Conservation (phyloP, 176 grass and related monocot genomes). For the Bolboschoenus planiculmis region DNA sequence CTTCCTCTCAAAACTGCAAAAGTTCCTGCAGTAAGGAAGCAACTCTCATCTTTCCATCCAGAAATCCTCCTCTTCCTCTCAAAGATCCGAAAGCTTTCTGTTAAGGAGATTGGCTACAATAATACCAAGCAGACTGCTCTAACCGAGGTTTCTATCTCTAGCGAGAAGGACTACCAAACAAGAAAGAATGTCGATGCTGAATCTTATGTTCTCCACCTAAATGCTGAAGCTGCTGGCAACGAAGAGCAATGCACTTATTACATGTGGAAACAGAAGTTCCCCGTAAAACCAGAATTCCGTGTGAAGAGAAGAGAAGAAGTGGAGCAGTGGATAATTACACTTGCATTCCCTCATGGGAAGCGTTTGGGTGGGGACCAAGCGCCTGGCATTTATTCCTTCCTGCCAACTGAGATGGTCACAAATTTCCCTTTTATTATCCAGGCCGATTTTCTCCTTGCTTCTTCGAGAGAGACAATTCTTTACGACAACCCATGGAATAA, state of each 20-base stretch:
- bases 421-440: conserved; percentile 72
- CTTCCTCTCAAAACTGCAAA: conserved; percentile 58
- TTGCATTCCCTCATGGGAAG: conserved; percentile 42
- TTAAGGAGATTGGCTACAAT: conserved; percentile 22
- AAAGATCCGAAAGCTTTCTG: conserved; percentile 52
- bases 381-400: conserved; percentile 55
- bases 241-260: conserved; percentile 54
- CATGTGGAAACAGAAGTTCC: conserved; percentile 85
- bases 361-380: conserved; percentile 33
- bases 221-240: conserved; percentile 29
- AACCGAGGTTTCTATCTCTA: conserved; percentile 52
- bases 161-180: conserved; percentile 30
- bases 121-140: conserved; percentile 17
- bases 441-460: conserved; percentile 63
- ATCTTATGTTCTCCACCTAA: conserved; percentile 49
- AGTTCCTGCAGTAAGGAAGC: conserved; percentile 49
- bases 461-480: conserved; percentile 56
- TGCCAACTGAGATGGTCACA: conserved; percentile 72
- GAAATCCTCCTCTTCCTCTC: conserved; percentile 70
- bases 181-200: conserved; percentile 49
- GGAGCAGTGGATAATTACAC: conserved; percentile 59
- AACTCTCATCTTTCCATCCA: conserved; percentile 60
- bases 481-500: conserved; percentile 65
- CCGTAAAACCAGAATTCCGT: conserved; percentile 40
- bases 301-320: conserved; percentile 57